Evolutionary conservation across 78 protist genomes (phyloP), one percentile per base, ranked within the genome.

Genomic region (Protostelium mycophagum): DNA sequence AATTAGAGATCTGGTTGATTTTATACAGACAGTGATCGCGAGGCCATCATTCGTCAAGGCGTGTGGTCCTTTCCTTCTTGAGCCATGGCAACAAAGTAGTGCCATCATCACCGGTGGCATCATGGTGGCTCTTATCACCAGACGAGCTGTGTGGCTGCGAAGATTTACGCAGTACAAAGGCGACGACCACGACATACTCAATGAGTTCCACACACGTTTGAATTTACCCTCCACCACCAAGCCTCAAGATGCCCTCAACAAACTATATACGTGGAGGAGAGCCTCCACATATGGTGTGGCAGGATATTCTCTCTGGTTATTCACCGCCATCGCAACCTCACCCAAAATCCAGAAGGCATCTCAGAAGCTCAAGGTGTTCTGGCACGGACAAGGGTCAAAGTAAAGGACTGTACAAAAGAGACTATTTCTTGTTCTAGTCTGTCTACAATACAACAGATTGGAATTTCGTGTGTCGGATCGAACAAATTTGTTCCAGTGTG

Each of bases 181-280:
- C 73, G 73, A 51, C 73, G 16, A 51, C 73, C 73, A 51, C 73
- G 16, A 51, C 73, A 51, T 51, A 51, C 73, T 51, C 73, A 51
- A 51, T 51, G 73, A 51, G 73, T 51, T 51, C 73, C 73, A 51
- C 73, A 51, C 73, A 51, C 73, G 73, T 51, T 51, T 51, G 16
- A 51, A 51, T 51, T 51, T 51, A 51, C 73, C 73, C 73, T 51
- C 73, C 73, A 51, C 73, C 73, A 51, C 73, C 73, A 51, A 51
- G 73, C 73, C 73, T 51, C 73, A 51, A 51, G 73, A 51, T 51
- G 73, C 73, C 73, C 73, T 51, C 73, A 51, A 51, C 73, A 51
- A 51, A 51, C 73, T 51, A 51, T 51, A 51, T 51, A 51, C 73
- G 73, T 51, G 73, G 73, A 51, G 16, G 73, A 51, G 73, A 51